Evolutionary conservation across 352 stramenopile species (phyloP).

Genomic region (Phytophthora agathidicida): DNA sequence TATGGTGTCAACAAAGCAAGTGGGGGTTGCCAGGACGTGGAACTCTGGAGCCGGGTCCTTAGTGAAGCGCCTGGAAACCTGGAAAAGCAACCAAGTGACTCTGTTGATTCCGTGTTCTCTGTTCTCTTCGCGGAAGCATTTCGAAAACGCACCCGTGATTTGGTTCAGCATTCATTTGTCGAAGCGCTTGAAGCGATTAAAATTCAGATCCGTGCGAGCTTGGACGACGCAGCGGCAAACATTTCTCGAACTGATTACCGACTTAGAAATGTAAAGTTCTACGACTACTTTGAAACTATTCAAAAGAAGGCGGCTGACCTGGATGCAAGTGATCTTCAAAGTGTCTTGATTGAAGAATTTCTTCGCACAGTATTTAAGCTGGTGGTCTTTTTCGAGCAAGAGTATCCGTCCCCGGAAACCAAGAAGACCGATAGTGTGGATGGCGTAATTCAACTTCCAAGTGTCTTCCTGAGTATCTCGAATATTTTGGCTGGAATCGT

Average conservation of each 20-base stretch:
- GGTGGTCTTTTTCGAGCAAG: constrained; percentile 74
- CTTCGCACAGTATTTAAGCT: constrained; percentile 75
- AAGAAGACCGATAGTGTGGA: neutral
- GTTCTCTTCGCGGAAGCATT: constrained; percentile 70
- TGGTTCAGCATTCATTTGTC: constrained; percentile 80
- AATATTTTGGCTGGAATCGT: constrained; percentile 78
- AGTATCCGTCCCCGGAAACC: constrained; percentile 44
- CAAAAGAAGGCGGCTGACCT: constrained; percentile 67
- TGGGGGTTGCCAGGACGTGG: constrained; percentile 37
- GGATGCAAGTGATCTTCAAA: constrained; percentile 77
- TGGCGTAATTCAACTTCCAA: constrained; percentile 29
- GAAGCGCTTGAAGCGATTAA: constrained; percentile 79
- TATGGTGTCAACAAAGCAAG: constrained; percentile 42
- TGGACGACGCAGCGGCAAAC: constrained; percentile 33
- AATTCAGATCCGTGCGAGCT: constrained; percentile 50
- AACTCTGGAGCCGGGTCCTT: constrained; percentile 42
- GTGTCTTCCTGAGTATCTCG: constrained; percentile 55
- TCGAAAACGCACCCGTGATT: constrained; percentile 61
- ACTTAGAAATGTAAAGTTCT: constrained; percentile 68
- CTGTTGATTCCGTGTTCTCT: constrained; percentile 58
- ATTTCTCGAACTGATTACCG: constrained; percentile 31
- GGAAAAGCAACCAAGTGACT: constrained; percentile 5
- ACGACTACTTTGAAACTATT: constrained; percentile 79
- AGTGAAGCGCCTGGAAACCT: constrained; percentile 2
- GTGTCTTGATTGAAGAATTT: constrained; percentile 79